Base-by-base conservation (phyloP, 2,329 filamentous ascomycete genomes). In the Fusarium euwallaceae region DNA sequence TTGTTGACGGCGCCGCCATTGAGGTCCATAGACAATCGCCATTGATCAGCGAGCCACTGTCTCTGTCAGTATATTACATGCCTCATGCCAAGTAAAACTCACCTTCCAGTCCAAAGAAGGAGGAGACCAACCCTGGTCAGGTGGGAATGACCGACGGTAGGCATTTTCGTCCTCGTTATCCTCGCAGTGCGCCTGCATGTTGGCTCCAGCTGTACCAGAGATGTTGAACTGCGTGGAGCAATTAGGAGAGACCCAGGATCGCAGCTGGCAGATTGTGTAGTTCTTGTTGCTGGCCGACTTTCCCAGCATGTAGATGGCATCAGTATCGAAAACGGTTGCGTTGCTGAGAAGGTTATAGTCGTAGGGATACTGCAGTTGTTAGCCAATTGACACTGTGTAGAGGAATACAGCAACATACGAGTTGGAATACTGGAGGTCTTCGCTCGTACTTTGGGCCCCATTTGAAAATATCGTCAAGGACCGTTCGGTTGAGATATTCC, bases 341-440 rank as follows among this genome's bases (percentile, higher is more conserved):
- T 93, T 93, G 48, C 88, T 83, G 7, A 94, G 81, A 0, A 93
- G 93, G 79, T 96, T 95, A 82, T 88, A 93, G 7, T 88, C 82
- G 1, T 83, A 80, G 0, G 94, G 94, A 29, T 82, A 88, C 86
- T 89, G 34, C 10, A 2, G 4, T 36, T 1, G 32, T 78, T 67
- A 78, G 69, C 11, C 1, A 27, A 24, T 3, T 3, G 3, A 5
- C 11, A 5, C 11, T 16, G 10, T 14, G 37, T 4, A 17, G 14
- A 55, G 2, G 80, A 80, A 45, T 8, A 4, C 6, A 2, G 22
- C 2, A 68, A 84, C 81, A 81, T 82, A 83, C 87, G 59, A 86
- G 79, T 66, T 78, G 83, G 73, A 90, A 92, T 7, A 88, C 85
- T 0, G 88, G 91, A 8, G 89, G 88, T 1, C 83, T 82, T 43